Percentiles rank a stretch among this genome's conserved stretches.
Evolutionary conservation across 805 yeast genomes (phyloP).

Genomic region (Isabelozyma pseudorhagii): DNA sequence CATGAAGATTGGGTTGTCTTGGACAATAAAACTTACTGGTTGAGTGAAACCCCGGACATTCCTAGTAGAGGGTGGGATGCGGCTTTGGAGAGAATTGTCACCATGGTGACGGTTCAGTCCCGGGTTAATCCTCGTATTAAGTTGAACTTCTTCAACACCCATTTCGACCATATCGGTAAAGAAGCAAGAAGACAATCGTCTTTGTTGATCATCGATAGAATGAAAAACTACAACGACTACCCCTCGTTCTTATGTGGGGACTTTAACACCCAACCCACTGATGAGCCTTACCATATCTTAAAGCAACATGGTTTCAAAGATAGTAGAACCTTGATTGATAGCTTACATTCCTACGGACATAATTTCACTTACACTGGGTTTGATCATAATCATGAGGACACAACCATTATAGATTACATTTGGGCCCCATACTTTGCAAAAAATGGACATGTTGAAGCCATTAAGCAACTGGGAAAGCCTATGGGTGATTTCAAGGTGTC

Average conservation of each 20-base stretch:
- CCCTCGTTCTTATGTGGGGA: slow-evolving; percentile 43
- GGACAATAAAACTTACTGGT: slow-evolving; percentile 35
- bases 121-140: slow-evolving; percentile 23
- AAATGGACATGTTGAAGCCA: slow-evolving; percentile 1
- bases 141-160: slow-evolving; percentile 36
- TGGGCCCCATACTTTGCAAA: slow-evolving; percentile 35
- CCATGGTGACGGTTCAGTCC: slow-evolving; percentile 32
- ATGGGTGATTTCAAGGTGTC: neutral
- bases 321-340: slow-evolving; percentile 26
- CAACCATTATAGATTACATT: slow-evolving; percentile 41
- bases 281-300: slow-evolving; percentile 39
- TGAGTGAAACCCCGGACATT: slow-evolving; percentile 35
- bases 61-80: slow-evolving; percentile 46
- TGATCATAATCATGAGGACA: slow-evolving; percentile 22
- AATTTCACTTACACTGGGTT: slow-evolving; percentile 50
- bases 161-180: slow-evolving; percentile 41
- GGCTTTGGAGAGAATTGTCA: slow-evolving; percentile 37
- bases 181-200: slow-evolving; percentile 34
- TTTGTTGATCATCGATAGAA: slow-evolving; percentile 30
- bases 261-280: slow-evolving; percentile 40
- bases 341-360: slow-evolving; percentile 37
- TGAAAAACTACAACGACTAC: slow-evolving; percentile 25
- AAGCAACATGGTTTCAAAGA: slow-evolving; percentile 36
- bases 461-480: too few species aligned
- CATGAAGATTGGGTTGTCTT: slow-evolving; percentile 26